Base-by-base conservation (phyloP, 2,329 filamentous ascomycete species). In the Pseudonectria buxi region DNA sequence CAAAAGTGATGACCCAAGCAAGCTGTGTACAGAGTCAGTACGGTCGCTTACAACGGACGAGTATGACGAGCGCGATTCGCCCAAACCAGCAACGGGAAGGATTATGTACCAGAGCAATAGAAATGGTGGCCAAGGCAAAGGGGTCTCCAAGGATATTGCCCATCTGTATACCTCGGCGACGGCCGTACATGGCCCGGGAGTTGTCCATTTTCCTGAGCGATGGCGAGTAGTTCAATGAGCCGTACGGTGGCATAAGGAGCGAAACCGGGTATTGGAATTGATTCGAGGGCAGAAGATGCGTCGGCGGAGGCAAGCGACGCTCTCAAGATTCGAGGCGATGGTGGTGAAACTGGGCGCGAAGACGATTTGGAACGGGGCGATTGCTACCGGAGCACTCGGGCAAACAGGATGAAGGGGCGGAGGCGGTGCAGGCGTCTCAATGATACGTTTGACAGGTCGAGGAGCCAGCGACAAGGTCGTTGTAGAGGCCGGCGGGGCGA, bases 91-190 rank as follows among this genome's bases (percentile, higher is more conserved):
- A 18, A 24, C 14, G 26, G 32, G 18, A 16, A 12, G 26, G 34
- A 31, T 28, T 24, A 76, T 87, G 63, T 78, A 95, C 90, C 57
- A 86, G 72, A 45, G 84, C 78, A 61, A 96, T 95, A 39, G 90
- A 95, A 46, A 94, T 78, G 25, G 92, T 96, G 36, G 89, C 88
- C 41, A 98, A 76, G 41, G 90, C 89, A 64, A 98, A 96, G 6
- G 92, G 92, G 65, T 98, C 90, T 53, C 92, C 92, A 43, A 95
- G 74, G 53, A 98, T 88, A 65, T 95, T 94, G 59, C 85, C 85
- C 62, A 89, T 64, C 62, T 77, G 83, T 63, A 95, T 81, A 55
- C 73, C 69, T 58, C 74, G 69, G 56, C 71, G 62, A 35, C 65
- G 63, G 48, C 68, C 68, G 56, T 79, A 75, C 49, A 53, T 40